These are phyloP conservation scores for Saksenaea vasiformis DNA, from an alignment of 371 early-diverging fungal species.

Conservation along the genomic window DNA sequence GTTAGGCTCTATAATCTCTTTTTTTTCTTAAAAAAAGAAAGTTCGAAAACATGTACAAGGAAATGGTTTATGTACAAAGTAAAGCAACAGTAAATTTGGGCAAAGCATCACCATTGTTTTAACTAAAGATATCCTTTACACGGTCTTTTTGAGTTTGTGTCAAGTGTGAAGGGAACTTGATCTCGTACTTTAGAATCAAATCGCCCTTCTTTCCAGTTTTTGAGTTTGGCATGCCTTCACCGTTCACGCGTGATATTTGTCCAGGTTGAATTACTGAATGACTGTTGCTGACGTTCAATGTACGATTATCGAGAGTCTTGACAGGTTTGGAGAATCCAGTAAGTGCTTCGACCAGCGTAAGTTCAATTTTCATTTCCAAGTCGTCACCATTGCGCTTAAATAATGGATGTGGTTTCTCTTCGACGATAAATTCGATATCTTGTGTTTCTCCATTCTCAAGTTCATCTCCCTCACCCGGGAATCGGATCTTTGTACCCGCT, in stretches of 20 bases:
- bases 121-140: slow-evolving; percentile 50
- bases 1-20: too few species aligned
- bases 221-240: slow-evolving; percentile 94
- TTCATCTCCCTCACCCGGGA: slow-evolving; percentile 94
- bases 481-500: slow-evolving; percentile 96
- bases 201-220: slow-evolving; percentile 85
- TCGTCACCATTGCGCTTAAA: slow-evolving; percentile 94
- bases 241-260: slow-evolving; percentile 69
- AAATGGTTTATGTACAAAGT: not conserved
- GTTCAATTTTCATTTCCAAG: slow-evolving; percentile 63
- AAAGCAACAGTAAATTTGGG: not conserved
- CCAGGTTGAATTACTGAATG: slow-evolving; percentile 73
- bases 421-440: slow-evolving; percentile 94
- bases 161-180: slow-evolving; percentile 82
- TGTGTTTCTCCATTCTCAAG: slow-evolving; percentile 76
- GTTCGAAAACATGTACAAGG: not conserved
- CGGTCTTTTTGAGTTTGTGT: slow-evolving; percentile 71
- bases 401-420: slow-evolving; percentile 88
- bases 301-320: slow-evolving; percentile 79
- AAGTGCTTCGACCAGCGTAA: slow-evolving; percentile 83
- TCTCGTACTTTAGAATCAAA: slow-evolving; percentile 74
- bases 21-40: not conserved
- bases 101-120: slow-evolving; percentile 6
- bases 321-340: slow-evolving; percentile 78
- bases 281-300: slow-evolving; percentile 64